Evolutionary conservation across 2,329 filamentous ascomycete species (phyloP), one percentile per base, ranked within the genome.

Genomic region (Scolecobasidium constrictum): DNA sequence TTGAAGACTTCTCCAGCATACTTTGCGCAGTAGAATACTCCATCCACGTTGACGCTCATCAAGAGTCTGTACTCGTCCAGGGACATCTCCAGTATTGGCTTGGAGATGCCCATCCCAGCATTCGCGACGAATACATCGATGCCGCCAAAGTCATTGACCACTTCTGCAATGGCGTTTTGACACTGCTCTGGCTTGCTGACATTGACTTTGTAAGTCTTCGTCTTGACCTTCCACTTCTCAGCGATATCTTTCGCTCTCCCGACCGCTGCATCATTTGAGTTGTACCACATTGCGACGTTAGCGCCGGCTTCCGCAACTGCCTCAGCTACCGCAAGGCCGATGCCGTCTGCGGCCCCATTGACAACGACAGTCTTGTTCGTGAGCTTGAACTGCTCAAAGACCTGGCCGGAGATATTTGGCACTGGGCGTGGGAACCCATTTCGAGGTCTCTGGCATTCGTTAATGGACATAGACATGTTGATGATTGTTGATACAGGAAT

Each of bases 271-370:
- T n/a, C n/a, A n/a, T n/a, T n/a, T n/a, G n/a, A n/a, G n/a, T n/a
- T n/a, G n/a, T n/a, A n/a, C n/a, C n/a, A n/a, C n/a, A 96, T 84
- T 31, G 90, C 90, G 48, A 95, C 72, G 61, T 94, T 81, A 6
- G 85, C 84, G 40, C 90, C 90, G 42, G 84, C 92, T 42, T 86
- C 81, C 41, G 94, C 83, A 62, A 94, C 77, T 38, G 84, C 87
- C 67, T 94, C 87, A 41, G 83, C 84, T 83, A 96, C 94, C 52
- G 93, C 87, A 47, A 95, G 69, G 31, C 90, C 90, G 45, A 96
- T 64, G 6, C 90, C 90, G 57, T 88, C 74, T 18, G 90, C 90
- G 57, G 88, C 90, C 42, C 90, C 90, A 1, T 90, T 96, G 33
- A 96, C 83, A 33, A 95, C 71, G 37, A 78, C 86, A 7, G 88